These are phyloP conservation scores for Aspergillus hancockii DNA, from an alignment of 495 filamentous ascomycete genomes.

Conservation along the genomic window DNA sequence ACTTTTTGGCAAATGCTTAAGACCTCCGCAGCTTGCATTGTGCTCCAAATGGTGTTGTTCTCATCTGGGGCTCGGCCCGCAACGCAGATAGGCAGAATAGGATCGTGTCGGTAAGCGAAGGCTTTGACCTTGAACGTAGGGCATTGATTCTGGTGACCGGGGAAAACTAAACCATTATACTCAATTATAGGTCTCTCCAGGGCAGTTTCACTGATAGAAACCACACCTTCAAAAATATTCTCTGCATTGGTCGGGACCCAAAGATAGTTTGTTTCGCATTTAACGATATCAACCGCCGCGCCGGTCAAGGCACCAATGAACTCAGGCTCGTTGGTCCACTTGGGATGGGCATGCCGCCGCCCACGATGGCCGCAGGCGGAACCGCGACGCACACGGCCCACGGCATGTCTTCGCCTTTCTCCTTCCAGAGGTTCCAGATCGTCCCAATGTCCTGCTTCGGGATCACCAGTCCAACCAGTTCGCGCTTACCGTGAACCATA, in stretches of 20 bases:
- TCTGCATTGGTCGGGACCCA: constrained; percentile 41
- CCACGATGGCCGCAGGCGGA: constrained; percentile 44
- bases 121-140: constrained; percentile 38
- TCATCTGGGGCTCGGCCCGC: constrained; percentile 39
- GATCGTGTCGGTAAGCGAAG: constrained; percentile 42
- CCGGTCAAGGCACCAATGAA: constrained; percentile 43
- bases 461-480: constrained; percentile 34
- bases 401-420: constrained; percentile 35
- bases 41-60: constrained; percentile 42
- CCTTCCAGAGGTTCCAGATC: constrained; percentile 42
- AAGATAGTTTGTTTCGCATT: constrained; percentile 43
- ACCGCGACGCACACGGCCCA: constrained; percentile 42
- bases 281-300: constrained; percentile 36
- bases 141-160: constrained; percentile 26
- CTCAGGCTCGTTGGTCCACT: constrained; percentile 35
- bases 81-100: constrained; percentile 40
- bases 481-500: constrained; percentile 36
- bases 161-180: constrained; percentile 41
- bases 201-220: constrained; percentile 35
- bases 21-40: constrained; percentile 41
- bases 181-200: constrained; percentile 43
- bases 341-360: constrained; percentile 40
- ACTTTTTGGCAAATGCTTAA: constrained; percentile 35
- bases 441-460: constrained; percentile 36
- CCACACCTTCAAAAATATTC: constrained; percentile 41